These are phyloP conservation scores for Apophysomyces elegans DNA, from an alignment of 371 early-diverging fungal species.

Conservation along the genomic window DNA sequence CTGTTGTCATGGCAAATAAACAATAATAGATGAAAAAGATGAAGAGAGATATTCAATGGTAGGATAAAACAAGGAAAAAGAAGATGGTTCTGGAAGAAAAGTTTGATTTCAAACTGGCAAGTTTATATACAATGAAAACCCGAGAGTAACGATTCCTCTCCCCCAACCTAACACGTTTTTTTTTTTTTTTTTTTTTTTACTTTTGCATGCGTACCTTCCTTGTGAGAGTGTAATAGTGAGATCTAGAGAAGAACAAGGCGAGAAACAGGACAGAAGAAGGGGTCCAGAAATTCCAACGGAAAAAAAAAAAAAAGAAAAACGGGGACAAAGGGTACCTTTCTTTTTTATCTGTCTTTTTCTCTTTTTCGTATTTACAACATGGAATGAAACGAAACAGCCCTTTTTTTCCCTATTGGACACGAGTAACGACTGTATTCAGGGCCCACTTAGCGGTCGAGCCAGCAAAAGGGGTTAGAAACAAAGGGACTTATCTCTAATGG, in stretches of 20 bases:
- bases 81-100: constrained; percentile 19
- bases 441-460: constrained; percentile 13
- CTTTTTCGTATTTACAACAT: constrained; percentile 3
- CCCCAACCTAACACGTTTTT: neutral
- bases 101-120: constrained; percentile 19
- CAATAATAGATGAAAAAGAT: neutral
- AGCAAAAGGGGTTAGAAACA: constrained; percentile 10
- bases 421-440: constrained; percentile 8
- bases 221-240: neutral
- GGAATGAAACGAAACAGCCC: constrained; percentile 15
- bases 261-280: constrained; percentile 15
- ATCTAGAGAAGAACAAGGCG: constrained; percentile 9
- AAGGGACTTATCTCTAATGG: constrained; percentile 6
- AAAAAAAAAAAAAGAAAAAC: constrained; percentile 8
- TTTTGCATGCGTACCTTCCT: too few relatives aligned
- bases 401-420: constrained; percentile 2
- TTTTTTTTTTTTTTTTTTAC: too few relatives aligned
- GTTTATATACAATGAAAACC: constrained; percentile 16
- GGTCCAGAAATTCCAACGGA: constrained; percentile 24
- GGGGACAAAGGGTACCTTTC: constrained; percentile 13
- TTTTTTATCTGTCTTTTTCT: neutral
- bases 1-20: constrained; percentile 23
- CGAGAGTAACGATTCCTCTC: constrained; percentile 7
- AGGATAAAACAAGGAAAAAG: constrained; percentile 11
- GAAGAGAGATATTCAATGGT: constrained; percentile 6